Conservation (phyloP, 2,329 filamentous ascomycete genomes). For the Setomelanomma holmii region DNA sequence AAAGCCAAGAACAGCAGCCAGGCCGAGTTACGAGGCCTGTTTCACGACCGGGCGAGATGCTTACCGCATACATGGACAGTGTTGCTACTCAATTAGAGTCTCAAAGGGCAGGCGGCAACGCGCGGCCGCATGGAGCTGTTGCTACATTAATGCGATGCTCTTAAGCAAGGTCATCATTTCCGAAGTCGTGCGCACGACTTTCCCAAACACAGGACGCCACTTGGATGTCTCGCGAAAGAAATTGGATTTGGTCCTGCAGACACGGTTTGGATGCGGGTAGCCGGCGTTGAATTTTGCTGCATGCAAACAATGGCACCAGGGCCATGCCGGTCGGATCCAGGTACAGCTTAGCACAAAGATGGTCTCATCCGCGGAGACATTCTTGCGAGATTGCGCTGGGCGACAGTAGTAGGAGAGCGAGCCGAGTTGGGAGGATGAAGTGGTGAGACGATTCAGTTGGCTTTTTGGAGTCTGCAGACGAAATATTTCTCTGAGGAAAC, state of each 20-base stretch:
- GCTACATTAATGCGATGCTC: not conserved
- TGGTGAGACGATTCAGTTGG: too few relatives aligned
- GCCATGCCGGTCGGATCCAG: too few relatives aligned
- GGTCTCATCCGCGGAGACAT: too few relatives aligned
- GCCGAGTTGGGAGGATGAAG: too few relatives aligned
- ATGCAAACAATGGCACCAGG: too few relatives aligned
- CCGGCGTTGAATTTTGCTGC: not conserved
- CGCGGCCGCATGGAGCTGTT: not conserved
- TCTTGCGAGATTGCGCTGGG: too few relatives aligned
- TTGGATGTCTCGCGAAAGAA: not conserved
- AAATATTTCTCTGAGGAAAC: not conserved
- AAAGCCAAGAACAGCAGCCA: slow-evolving; percentile 1
- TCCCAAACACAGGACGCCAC: too few relatives aligned
- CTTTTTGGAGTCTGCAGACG: too few relatives aligned
- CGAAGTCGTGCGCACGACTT: too few relatives aligned
- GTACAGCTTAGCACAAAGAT: too few relatives aligned
- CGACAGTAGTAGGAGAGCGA: too few relatives aligned
- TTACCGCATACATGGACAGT: slow-evolving; percentile 2
- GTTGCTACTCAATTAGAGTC: not conserved
- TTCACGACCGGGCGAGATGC: slow-evolving; percentile 4
- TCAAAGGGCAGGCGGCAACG: not conserved
- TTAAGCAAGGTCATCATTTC: too few relatives aligned
- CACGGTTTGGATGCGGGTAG: not conserved
- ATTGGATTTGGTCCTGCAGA: not conserved
- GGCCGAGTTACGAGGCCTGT: slow-evolving; percentile 4